These are phyloP conservation scores for Aspergillus bridgeri DNA, from an alignment of 495 filamentous ascomycete species.

Conservation along the genomic window DNA sequence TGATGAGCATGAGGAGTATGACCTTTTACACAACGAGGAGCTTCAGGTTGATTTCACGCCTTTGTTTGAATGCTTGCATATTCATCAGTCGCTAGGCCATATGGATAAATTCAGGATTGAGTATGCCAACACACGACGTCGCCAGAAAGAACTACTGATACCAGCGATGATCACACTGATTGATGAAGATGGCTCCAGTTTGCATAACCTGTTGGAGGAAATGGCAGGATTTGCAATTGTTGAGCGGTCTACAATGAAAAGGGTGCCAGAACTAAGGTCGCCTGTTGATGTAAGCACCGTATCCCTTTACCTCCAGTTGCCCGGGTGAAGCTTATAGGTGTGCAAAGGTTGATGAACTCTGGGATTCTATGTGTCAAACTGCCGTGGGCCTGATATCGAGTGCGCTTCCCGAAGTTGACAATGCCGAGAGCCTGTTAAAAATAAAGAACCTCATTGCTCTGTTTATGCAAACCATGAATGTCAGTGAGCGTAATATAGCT, in stretches of 20 bases:
- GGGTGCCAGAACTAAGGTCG: constrained; percentile 76
- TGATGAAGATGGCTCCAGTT: constrained; percentile 68
- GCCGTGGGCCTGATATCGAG: constrained; percentile 75
- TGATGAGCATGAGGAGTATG: constrained; percentile 93
- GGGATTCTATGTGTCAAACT: constrained; percentile 95
- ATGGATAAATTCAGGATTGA: constrained; percentile 85
- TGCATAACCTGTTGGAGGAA: constrained; percentile 85
- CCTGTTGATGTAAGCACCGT: constrained; percentile 62
- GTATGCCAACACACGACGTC: constrained; percentile 83
- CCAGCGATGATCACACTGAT: constrained; percentile 67
- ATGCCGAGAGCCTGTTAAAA: constrained; percentile 80
- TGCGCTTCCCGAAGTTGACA: constrained; percentile 70
- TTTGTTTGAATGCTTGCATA: constrained; percentile 92
- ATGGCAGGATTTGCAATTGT: constrained; percentile 97
- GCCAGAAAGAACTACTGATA: constrained; percentile 86
- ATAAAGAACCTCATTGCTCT: constrained; percentile 89
- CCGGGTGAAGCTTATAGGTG: constrained; percentile 1
- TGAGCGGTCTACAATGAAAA: constrained; percentile 88
- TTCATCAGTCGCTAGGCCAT: constrained; percentile 91
- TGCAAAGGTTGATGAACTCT: constrained; percentile 82
- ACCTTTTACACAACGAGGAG: constrained; percentile 90
- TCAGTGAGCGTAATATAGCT: constrained; percentile 28
- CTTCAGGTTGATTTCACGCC: constrained; percentile 92
- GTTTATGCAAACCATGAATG: constrained; percentile 98
- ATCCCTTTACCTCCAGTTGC: background rate